Percentiles rank a stretch among this genome's conserved stretches.
Conservation (phyloP, 306 rosid genomes). For the Casuarina cunninghamiana region DNA sequence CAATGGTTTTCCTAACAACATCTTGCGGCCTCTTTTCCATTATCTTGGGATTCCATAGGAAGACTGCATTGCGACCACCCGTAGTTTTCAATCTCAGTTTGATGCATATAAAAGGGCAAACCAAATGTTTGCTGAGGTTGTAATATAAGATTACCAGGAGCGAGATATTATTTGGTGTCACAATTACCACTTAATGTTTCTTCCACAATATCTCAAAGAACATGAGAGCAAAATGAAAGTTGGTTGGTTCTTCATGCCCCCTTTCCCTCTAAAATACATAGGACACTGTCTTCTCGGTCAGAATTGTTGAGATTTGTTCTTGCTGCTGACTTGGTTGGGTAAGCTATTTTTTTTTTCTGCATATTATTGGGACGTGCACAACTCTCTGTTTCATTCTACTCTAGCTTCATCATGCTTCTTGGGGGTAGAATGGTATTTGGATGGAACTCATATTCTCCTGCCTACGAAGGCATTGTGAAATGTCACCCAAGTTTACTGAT, state of each 20-base stretch:
- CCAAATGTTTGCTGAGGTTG: conserved; percentile 92
- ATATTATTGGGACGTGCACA: conserved; percentile 4
- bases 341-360: conserved; percentile 37
- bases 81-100: conserved; percentile 90
- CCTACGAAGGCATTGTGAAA: background rate
- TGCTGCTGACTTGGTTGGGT: conserved; percentile 97
- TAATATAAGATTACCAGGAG: conserved; percentile 73
- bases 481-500: too few species aligned
- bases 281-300: conserved; percentile 83
- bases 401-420: background rate
- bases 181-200: conserved; percentile 96
- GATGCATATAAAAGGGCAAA: conserved; percentile 94
- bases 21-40: conserved; percentile 95
- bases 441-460: background rate
- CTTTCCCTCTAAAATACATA: conserved; percentile 97
- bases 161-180: conserved; percentile 98
- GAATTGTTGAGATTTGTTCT: conserved; percentile 89
- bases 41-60: conserved; percentile 96
- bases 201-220: conserved; percentile 86
- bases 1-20: conserved; percentile 95
- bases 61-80: conserved; percentile 91
- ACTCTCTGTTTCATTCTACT: background rate
- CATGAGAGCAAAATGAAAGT: conserved; percentile 78
- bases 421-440: background rate
- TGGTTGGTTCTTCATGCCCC: conserved; percentile 99